Percentiles rank a stretch among this genome's conserved stretches.
Conservation (phyloP, 2,329 filamentous ascomycete genomes). For the Pyrenochaeta sp. region DNA sequence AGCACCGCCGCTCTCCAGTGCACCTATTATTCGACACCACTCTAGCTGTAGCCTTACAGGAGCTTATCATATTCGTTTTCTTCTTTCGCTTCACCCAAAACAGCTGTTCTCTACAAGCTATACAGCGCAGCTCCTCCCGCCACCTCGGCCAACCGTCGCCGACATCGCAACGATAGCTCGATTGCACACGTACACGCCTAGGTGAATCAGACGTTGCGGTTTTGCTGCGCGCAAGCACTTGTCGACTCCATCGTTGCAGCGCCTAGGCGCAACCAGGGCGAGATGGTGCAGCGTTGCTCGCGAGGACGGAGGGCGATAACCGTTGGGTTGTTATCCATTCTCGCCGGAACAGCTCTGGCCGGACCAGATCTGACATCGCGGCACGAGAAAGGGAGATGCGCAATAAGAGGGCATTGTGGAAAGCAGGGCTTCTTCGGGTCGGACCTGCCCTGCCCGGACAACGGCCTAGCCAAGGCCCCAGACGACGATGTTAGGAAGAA, state of each 20-base stretch:
- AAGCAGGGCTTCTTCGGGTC: slow-evolving; percentile 90
- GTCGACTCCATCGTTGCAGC: slow-evolving; percentile 3
- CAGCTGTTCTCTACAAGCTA: neutral
- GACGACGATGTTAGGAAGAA: slow-evolving; percentile 75
- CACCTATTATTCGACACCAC: neutral
- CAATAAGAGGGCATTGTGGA: slow-evolving; percentile 90
- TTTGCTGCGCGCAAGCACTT: neutral
- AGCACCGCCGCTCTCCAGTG: slow-evolving; percentile 1
- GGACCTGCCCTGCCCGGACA: slow-evolving; percentile 91
- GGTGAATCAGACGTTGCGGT: neutral
- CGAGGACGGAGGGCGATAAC: slow-evolving; percentile 33
- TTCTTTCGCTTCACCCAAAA: neutral
- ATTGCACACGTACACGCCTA: neutral
- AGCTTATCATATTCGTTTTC: neutral
- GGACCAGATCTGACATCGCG: slow-evolving; percentile 56
- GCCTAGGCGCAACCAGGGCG: slow-evolving; percentile 20
- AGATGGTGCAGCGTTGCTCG: slow-evolving; percentile 33
- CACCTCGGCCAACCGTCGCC: slow-evolving; percentile 19
- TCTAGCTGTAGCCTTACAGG: neutral
- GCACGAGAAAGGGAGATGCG: slow-evolving; percentile 88
- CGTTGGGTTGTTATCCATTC: slow-evolving; percentile 39
- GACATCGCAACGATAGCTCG: neutral
- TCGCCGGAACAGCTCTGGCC: slow-evolving; percentile 38
- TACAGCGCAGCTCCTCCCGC: slow-evolving; percentile 18
- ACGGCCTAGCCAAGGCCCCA: slow-evolving; percentile 79